Conservation (phyloP, 345 rosid genomes). For the Eucalyptus marginata region DNA sequence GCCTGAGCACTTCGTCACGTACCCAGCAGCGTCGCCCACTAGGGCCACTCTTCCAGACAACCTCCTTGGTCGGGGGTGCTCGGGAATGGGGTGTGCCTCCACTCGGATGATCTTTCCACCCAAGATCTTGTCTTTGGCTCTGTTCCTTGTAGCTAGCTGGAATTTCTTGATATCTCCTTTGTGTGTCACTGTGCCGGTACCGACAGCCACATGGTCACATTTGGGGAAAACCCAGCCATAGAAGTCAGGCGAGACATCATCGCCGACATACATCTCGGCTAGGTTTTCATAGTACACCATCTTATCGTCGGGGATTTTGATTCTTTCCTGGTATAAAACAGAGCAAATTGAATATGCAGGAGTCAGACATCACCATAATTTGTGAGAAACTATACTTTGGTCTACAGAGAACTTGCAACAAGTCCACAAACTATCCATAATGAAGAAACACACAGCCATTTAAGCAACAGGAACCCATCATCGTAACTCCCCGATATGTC, state of each 20-base stretch:
- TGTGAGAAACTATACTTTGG: not conserved
- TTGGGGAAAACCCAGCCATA: constrained; percentile 98
- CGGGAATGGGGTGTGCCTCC: constrained; percentile 89
- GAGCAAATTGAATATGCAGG: not conserved
- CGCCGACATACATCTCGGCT: constrained; percentile 95
- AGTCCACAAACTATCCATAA: not conserved
- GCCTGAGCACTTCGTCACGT: constrained; percentile 84
- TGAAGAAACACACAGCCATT: not conserved
- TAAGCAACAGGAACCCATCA: not conserved
- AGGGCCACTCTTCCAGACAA: constrained; percentile 56
- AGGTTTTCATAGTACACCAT: constrained; percentile 82
- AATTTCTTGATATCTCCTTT: constrained; percentile 91
- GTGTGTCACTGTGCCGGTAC: constrained; percentile 91
- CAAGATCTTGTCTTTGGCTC: constrained; percentile 81
- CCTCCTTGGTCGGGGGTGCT: constrained; percentile 82
- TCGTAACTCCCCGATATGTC: not conserved
- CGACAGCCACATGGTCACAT: constrained; percentile 94
- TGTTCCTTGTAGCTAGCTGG: constrained; percentile 73
- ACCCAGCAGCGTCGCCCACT: constrained; percentile 90
- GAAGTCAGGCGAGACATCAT: constrained; percentile 91
- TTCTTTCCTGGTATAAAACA: constrained; percentile 51
- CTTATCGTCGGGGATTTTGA: constrained; percentile 70
- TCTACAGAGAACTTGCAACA: not conserved
- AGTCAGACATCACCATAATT: not conserved
- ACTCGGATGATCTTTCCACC: constrained; percentile 90